These are phyloP conservation scores for Dryadomyces sulphureus DNA, from an alignment of 2,329 filamentous ascomycete species.

Conservation along the genomic window DNA sequence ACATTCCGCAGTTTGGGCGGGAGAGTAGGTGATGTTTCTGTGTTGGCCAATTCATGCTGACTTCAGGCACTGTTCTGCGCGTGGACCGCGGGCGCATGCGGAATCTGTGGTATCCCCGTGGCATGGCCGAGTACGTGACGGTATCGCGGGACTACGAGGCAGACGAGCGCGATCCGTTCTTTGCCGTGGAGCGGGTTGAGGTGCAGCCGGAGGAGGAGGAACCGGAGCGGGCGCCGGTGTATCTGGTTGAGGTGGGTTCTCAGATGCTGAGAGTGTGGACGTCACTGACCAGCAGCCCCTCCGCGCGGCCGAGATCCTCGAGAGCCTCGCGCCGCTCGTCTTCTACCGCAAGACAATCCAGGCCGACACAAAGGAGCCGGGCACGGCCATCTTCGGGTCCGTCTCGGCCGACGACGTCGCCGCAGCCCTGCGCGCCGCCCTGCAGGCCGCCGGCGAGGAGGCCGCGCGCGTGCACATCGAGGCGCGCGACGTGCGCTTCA, in stretches of 20 bases:
- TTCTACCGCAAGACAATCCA: slow-evolving; percentile 24
- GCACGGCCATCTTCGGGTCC: slow-evolving; percentile 25
- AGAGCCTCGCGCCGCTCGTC: slow-evolving; percentile 20
- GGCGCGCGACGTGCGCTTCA: slow-evolving; percentile 19
- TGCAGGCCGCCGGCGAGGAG: slow-evolving; percentile 17
- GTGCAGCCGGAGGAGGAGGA: slow-evolving; percentile 1
- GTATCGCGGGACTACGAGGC: slow-evolving; percentile 16
- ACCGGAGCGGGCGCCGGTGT: neutral
- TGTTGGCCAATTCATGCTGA: neutral
- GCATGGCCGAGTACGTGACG: slow-evolving; percentile 23
- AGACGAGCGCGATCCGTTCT: slow-evolving; percentile 17
- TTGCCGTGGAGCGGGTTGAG: slow-evolving; percentile 6
- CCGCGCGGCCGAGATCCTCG: slow-evolving; percentile 20
- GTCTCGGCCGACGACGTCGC: slow-evolving; percentile 24
- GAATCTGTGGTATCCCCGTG: slow-evolving; percentile 19
- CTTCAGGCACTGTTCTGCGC: slow-evolving; percentile 19
- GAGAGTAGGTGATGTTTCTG: slow-evolving; percentile 16
- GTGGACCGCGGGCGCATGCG: slow-evolving; percentile 21
- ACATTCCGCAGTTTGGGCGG: slow-evolving; percentile 25
- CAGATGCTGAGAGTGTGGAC: neutral
- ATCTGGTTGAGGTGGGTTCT: neutral
- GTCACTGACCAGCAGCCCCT: slow-evolving; percentile 12
- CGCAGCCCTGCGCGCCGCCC: slow-evolving; percentile 17
- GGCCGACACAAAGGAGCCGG: slow-evolving; percentile 2
- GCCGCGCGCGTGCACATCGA: slow-evolving; percentile 22